Base-by-base conservation (phyloP, 495 filamentous ascomycete genomes). In the Cercophora sp. region DNA sequence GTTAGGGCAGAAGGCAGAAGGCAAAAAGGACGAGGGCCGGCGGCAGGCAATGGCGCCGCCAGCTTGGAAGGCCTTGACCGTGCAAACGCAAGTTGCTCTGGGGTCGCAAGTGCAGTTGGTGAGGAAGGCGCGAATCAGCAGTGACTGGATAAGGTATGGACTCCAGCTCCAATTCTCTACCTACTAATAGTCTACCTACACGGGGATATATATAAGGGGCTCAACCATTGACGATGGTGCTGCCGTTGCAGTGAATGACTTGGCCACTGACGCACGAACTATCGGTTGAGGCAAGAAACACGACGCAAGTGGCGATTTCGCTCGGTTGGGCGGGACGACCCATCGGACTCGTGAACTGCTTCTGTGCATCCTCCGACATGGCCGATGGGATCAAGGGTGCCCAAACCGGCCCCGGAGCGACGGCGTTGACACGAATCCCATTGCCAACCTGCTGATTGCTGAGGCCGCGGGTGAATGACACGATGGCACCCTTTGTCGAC, bases 341-440 rank as follows among this genome's bases (percentile, higher is more conserved):
- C 76, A 94, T 91, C 0, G 89, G 89, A 20, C 79, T 80, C 0
- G 81, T 83, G 68, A 93, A 91, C 46, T 84, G 72, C 64, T 89
- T 80, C 72, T 87, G 78, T 0, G 84, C 85, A 32, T 79, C 67
- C 1, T 83, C 75, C 34, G 65, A 79, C 89, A 93, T 93, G 0
- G 88, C 93, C 0, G 85, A 69, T 3, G 87, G 85, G 46, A 91
- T 89, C 29, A 92, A 72, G 1, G 90, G 90, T 0, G 89, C 91
- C 89, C 89, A 93, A 23, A 94, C 69, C 0, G 87, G 88, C 0
- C 90, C 90, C 0, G 89, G 89, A 20, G 86, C 88, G 2, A 95
- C 77, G 15, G 81, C 81, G 56, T 93, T 96, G 50, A 91, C 87
- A 4, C 88, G 80, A 62, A 93, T 91, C 5, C 88, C 89, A 39